Base-by-base conservation (phyloP, 2,329 filamentous ascomycete genomes). In the Phyllosticta ampelicida region DNA sequence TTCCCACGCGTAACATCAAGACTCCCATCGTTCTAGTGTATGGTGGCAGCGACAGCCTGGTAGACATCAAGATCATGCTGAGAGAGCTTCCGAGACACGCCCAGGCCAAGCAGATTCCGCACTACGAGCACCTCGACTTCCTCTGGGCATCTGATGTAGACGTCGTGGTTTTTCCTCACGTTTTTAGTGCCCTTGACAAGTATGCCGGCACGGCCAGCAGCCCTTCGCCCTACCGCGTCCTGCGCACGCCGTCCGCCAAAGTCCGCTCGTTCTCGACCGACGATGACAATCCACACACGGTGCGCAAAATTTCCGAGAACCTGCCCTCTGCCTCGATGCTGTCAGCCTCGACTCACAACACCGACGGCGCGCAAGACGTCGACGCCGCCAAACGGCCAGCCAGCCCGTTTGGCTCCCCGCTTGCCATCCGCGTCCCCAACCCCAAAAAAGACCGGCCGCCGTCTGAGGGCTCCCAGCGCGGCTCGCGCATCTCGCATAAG, bases 51-150 rank as follows among this genome's bases (percentile, higher is more conserved):
- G 94, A 99, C 73, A 96, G 90, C 55, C 76, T 99, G 26, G 90
- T 99, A 2, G 91, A 97, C 68, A 96, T 99, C 71, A 82, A 87
- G 30, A 82, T 91, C 60, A 97, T 97, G 92, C 77, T 96, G 57
- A 86, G 85, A 68, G 90, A 96, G 71, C 78, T 99, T 11, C 94
- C 94, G 0, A 78, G 79, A 20, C 88, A 89, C 70, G 97, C 94
- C 0, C 80, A 92, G 2, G 90, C 90, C 1, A 94, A 85, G 44
- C 87, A 92, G 67, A 87, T 99, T 49, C 84, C 87, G 0, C 90
- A 95, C 69, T 99, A 96, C 71, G 94, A 99, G 71, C 94, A 99
- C 71, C 82, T 99, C 21, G 94, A 99, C 71, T 96, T 99, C 66
- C 78, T 99, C 0, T 99, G 94, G 94, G 94, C 89, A 0, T 79